Base-by-base conservation (phyloP, 805 yeast genomes). In the Scheffersomyces stipitis region DNA sequence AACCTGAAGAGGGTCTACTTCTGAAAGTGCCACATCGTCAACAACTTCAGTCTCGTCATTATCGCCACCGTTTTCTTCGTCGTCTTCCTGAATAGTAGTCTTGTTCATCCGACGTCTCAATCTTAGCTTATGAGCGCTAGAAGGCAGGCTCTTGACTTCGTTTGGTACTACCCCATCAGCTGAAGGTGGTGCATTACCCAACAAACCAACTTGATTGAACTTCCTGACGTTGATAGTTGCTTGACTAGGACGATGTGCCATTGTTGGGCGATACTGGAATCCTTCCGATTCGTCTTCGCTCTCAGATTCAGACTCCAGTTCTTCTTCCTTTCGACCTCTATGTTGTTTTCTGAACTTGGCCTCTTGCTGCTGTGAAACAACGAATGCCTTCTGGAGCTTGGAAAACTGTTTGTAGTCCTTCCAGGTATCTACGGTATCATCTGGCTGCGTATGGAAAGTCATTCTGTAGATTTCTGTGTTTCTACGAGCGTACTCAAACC, bases 361-460 rank as follows among this genome's bases (percentile, higher is more conserved):
- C 27, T 66, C 73, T 28, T 56, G 57, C 16, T 51, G 51, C 42
- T 69, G 74, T 4, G 71, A 58, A 20, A 61, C 41, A 23, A 44
- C 42, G 53, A 87, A 87, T 0, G 84, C 88, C 14, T 73, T 67
- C 33, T 70, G 71, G 48, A 84, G 60, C 41, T 75, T 78, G 40
- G 80, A 73, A 56, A 71, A 84, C 18, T 75, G 80, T 56, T 86
- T 90, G 59, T 88, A 93, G 38, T 88, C 96, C 38, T 76, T 76
- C 99, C 99, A 93, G 0, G 89, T 76, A 16, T 72, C 72, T n/a
- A 91, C 98, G 5, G 78, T 71, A 57, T 91, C 88, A 60, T 93
- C 99, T 0, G 99, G 99, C 56, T 95, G 99, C 44, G 87, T 80
- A 46, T 90, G 90, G 73, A 93, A 93, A 1, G 93, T 86, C 58